A percentile compares a stretch with the other conserved stretches of the same genome.
phyloP scores from a whole-genome alignment of 2,329 filamentous ascomycete genomes.

The Esteya vermicola region DNA sequence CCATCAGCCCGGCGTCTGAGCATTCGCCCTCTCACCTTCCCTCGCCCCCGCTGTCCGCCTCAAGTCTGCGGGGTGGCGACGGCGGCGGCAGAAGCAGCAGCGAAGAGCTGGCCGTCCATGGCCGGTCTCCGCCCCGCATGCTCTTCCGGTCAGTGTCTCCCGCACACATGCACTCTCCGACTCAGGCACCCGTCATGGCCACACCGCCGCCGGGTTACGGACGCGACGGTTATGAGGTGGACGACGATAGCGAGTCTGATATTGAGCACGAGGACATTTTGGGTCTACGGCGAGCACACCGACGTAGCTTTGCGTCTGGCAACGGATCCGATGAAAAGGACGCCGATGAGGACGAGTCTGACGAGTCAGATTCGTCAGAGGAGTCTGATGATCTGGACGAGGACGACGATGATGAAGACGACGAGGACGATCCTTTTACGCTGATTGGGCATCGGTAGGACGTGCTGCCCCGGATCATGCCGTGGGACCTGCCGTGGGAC shows the following conservation, averaged over 20 bases:
- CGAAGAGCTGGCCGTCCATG: too few species aligned
- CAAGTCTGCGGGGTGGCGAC: neutral
- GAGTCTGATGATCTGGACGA: conserved; percentile 27
- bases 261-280: conserved; percentile 36
- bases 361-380: too few species aligned
- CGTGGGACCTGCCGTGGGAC: neutral
- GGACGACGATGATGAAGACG: conserved; percentile 32
- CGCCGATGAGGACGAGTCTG: conserved; percentile 30
- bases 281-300: conserved; percentile 40
- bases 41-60: neutral
- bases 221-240: conserved; percentile 10
- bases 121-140: neutral
- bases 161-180: conserved; percentile 6
- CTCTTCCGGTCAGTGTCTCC: conserved; percentile 28
- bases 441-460: conserved; percentile 33
- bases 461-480: neutral
- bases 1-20: too few species aligned
- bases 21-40: neutral
- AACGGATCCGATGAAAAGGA: conserved; percentile 26
- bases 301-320: conserved; percentile 20
- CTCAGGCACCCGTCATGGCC: conserved; percentile 4
- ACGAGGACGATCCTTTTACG: conserved; percentile 34
- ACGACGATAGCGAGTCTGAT: conserved; percentile 26
- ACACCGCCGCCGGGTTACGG: conserved; percentile 8
- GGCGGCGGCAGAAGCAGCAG: too few species aligned